These are phyloP conservation scores for Trametes maxima DNA, from an alignment of 768 basidiomycete species.

Conservation along the genomic window DNA sequence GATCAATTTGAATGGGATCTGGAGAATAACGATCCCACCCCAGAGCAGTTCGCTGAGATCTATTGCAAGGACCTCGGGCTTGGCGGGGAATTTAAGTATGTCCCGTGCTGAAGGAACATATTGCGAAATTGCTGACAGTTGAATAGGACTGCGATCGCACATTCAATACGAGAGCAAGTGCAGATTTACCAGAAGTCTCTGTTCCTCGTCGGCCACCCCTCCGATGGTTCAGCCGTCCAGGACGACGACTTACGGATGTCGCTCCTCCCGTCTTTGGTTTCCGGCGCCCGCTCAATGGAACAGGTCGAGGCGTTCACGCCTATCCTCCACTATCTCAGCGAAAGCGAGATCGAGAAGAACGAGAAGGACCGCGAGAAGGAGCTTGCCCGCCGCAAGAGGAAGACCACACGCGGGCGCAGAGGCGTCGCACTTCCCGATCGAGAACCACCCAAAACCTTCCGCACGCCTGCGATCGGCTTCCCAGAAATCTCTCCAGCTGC, in stretches of 20 bases:
- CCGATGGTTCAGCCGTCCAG: constrained; percentile 73
- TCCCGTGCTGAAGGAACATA: constrained; percentile 6
- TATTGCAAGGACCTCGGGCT: constrained; percentile 88
- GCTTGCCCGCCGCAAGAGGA: constrained; percentile 79
- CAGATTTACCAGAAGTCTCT: constrained; percentile 90
- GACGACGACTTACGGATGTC: constrained; percentile 92
- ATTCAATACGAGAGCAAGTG: constrained; percentile 94
- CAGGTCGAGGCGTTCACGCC: constrained; percentile 85
- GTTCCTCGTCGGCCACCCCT: constrained; percentile 85
- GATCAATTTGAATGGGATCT: constrained; percentile 99
- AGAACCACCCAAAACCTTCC: constrained; percentile 88
- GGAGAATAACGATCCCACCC: constrained; percentile 74
- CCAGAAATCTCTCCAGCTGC: constrained; percentile 76
- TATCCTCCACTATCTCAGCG: constrained; percentile 83
- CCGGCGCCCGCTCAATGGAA: constrained; percentile 72
- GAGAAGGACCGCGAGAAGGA: constrained; percentile 97
- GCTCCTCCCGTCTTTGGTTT: constrained; percentile 80
- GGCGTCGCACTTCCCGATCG: constrained; percentile 89
- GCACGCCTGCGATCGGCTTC: constrained; percentile 86
- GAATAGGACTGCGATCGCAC: constrained; percentile 87
- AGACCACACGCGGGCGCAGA: constrained; percentile 78
- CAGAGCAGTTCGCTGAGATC: constrained; percentile 90
- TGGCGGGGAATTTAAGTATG: constrained; percentile 90
- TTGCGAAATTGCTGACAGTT: not conserved
- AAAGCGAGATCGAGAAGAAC: constrained; percentile 83